Percentiles rank a stretch among this genome's conserved stretches.
phyloP scores from a whole-genome alignment of 1,284 basidiomycete genomes.

The Xerocomus amazonicus region DNA sequence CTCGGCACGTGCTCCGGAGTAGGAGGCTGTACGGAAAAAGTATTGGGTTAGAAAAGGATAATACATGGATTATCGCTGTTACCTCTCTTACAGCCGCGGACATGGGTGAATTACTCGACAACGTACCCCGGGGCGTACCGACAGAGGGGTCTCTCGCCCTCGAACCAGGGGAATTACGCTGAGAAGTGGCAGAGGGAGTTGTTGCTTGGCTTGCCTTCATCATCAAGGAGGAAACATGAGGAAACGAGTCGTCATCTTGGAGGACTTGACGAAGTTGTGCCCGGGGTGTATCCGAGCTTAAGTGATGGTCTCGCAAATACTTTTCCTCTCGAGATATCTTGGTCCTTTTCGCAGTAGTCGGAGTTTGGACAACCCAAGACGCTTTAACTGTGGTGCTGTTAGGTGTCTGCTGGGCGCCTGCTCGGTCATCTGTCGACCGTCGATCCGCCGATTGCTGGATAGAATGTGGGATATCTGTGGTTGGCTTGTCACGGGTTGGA shows the following conservation, averaged over 20 bases:
- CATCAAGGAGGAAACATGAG: constrained; percentile 26
- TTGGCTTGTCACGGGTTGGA: constrained; percentile 22
- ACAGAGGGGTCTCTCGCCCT: constrained; percentile 16
- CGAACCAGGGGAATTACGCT: constrained; percentile 24
- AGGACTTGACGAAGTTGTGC: constrained; percentile 33
- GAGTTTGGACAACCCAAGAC: constrained; percentile 34
- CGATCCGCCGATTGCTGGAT: constrained; percentile 16
- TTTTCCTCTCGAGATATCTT: constrained; percentile 29
- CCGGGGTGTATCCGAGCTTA: constrained; percentile 25
- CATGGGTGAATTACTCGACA: constrained; percentile 23
- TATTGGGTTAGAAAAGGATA: constrained; percentile 8
- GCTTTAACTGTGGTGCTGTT: constrained; percentile 26
- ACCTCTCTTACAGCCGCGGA: constrained; percentile 28
- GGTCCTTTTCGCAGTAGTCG: constrained; percentile 16
- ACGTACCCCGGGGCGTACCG: constrained; percentile 23
- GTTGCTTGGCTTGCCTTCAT: constrained; percentile 28
- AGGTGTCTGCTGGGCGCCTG: constrained; percentile 16
- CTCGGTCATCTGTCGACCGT: constrained; percentile 11
- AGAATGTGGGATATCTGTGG: constrained; percentile 6
- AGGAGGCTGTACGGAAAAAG: constrained; percentile 12
- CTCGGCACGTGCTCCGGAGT: constrained; percentile 19
- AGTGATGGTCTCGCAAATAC: constrained; percentile 24
- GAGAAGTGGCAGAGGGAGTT: constrained; percentile 26
- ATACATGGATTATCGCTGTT: background rate
- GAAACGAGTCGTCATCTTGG: constrained; percentile 28